Base-by-base conservation (phyloP, 345 rosid genomes). In the Boechera stricta region DNA sequence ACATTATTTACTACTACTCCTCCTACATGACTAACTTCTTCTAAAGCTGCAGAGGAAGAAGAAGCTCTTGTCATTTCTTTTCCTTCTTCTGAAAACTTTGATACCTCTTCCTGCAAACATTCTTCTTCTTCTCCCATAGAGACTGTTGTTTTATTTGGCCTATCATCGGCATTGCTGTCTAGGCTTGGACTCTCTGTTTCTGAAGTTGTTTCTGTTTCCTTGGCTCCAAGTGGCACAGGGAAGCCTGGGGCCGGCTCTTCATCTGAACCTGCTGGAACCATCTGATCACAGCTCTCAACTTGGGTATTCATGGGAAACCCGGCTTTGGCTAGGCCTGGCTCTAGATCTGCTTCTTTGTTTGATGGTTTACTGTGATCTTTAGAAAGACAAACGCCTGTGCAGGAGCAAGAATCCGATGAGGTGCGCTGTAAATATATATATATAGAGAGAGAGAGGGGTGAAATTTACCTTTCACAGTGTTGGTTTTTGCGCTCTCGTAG, bases 81-180 rank as follows among this genome's bases (percentile, higher is more conserved):
- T 70, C 52, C 76, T 66, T 65, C 69, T 39, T 82, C 77, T 75
- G 87, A 79, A 57, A 70, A 55, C 82, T 84, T 79, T 67, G 83
- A 83, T 76, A 81, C 45, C 57, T 85, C 82, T 71, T 65, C 61
- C 86, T 68, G 79, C 86, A 47, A 68, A 62, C 65, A 65, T 61
- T 52, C 32, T 52, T 52, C 55, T 49, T 45, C 12, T 35, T 47
- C 69, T 79, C 61, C 65, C 32, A n/a, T 21, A 16, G 56, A 44
- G 28, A 16, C 44, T 35, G 8, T 39, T 32, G 29, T 73, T 72
- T 36, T 52, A 44, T 49, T 35, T 32, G 49, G 57, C 57, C 32
- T 67, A 33, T 18, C 49, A 29, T 35, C 55, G 9, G 24, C 48
- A 33, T 53, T 42, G 62, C 77, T 73, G 39, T 44, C 51, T 49